These are phyloP conservation scores for Ceratobasidium sp. DNA, from an alignment of 1,284 basidiomycete species.

Conservation along the genomic window DNA sequence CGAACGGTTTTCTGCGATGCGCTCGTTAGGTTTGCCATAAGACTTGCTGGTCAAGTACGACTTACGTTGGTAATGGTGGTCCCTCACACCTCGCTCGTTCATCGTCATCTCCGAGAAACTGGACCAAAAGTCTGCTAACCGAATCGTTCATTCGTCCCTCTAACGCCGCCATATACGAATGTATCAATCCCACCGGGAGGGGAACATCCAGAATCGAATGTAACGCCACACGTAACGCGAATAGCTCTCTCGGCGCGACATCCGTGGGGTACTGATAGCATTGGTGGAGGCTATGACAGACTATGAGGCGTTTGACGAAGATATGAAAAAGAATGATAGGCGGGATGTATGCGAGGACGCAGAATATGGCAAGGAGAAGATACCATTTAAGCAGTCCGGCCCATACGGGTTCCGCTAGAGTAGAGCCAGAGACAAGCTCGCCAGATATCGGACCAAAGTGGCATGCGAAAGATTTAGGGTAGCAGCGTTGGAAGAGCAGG, in stretches of 20 bases:
- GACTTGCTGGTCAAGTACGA: too few species aligned
- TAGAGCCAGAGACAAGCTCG: neutral
- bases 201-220: slow-evolving; percentile 8
- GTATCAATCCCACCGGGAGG: slow-evolving; percentile 3
- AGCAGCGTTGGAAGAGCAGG: neutral
- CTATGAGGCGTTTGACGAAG: neutral
- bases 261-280: neutral
- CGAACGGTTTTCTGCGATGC: neutral
- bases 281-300: neutral
- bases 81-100: neutral
- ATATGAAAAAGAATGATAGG: neutral
- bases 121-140: neutral
- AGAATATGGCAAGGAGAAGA: neutral
- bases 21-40: too few species aligned
- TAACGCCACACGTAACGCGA: neutral
- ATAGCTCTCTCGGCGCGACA: neutral
- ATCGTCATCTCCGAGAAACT: neutral
- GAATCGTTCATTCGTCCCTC: neutral
- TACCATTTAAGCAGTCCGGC: slow-evolving; percentile 12
- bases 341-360: neutral
- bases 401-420: slow-evolving; percentile 14
- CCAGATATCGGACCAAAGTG: neutral
- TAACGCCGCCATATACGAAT: slow-evolving; percentile 2
- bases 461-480: neutral
- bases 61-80: neutral